phyloP scores from a whole-genome alignment of 1,139 yeast species.

The Lizanozyma gosingica region DNA sequence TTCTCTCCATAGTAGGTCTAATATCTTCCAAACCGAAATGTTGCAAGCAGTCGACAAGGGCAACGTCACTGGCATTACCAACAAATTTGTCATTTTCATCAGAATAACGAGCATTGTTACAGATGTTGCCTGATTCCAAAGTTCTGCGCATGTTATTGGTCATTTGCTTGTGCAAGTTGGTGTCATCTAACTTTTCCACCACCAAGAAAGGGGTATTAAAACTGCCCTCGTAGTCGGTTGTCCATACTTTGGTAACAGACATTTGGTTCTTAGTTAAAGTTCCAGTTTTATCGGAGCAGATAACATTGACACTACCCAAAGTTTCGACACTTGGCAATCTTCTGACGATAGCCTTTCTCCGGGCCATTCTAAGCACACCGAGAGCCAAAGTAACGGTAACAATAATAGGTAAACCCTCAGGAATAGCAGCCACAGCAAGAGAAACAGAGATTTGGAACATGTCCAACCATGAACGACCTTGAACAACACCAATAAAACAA shows the following conservation, averaged over 20 bases:
- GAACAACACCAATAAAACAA: constrained; percentile 75
- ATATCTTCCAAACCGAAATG: constrained; percentile 65
- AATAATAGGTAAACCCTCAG: constrained; percentile 94
- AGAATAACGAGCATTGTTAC: constrained; percentile 74
- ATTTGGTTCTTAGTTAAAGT: constrained; percentile 90
- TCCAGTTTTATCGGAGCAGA: constrained; percentile 93
- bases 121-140: constrained; percentile 62
- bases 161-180: constrained; percentile 33
- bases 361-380: constrained; percentile 94
- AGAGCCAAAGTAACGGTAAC: constrained; percentile 93
- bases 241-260: constrained; percentile 85
- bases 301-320: constrained; percentile 88
- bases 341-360: constrained; percentile 83
- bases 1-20: constrained; percentile 50
- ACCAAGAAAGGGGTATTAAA: constrained; percentile 36
- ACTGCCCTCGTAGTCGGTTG: constrained; percentile 58
- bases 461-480: constrained; percentile 90
- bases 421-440: constrained; percentile 95
- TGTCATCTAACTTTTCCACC: constrained; percentile 38
- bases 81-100: constrained; percentile 61
- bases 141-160: constrained; percentile 46
- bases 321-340: constrained; percentile 94
- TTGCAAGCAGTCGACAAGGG: constrained; percentile 65
- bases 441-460: constrained; percentile 97
- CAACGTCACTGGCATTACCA: constrained; percentile 94